These are phyloP conservation scores for Xylariaceae sp. DNA, from an alignment of 2,329 filamentous ascomycete species.

Conservation along the genomic window DNA sequence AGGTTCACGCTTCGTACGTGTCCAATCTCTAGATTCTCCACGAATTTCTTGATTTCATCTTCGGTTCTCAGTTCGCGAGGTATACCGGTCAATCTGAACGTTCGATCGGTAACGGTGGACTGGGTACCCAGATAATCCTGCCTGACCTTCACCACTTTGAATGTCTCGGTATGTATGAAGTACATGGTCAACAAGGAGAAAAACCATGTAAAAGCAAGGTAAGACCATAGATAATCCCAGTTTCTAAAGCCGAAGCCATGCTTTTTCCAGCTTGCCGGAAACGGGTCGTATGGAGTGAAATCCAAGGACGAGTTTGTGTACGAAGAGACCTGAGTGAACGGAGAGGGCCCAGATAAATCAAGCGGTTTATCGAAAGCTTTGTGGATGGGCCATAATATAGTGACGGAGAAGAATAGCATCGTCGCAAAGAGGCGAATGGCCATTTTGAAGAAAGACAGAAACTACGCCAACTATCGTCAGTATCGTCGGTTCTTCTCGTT, in stretches of 20 bases:
- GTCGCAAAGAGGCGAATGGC: constrained; percentile 75
- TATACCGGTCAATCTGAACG: constrained; percentile 85
- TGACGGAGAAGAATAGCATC: constrained; percentile 74
- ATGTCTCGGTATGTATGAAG: constrained; percentile 76
- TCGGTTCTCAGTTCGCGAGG: constrained; percentile 74
- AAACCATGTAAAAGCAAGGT: constrained; percentile 89
- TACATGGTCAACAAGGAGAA: constrained; percentile 81
- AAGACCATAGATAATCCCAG: constrained; percentile 74
- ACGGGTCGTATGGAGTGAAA: constrained; percentile 2
- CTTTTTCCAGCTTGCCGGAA: constrained; percentile 14
- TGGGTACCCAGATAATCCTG: constrained; percentile 92
- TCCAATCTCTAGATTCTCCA: constrained; percentile 84
- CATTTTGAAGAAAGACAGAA: constrained; percentile 94
- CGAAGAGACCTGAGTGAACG: no score
- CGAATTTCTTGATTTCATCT: constrained; percentile 74
- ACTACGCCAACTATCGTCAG: constrained; percentile 41
- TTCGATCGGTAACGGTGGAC: constrained; percentile 92
- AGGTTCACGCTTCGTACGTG: constrained; percentile 83
- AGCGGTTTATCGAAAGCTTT: constrained; percentile 47
- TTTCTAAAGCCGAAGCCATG: constrained; percentile 21
- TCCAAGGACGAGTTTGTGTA: constrained; percentile 1
- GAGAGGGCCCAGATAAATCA: background rate
- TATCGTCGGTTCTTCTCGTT: background rate
- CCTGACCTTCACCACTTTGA: constrained; percentile 75
- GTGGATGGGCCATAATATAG: constrained; percentile 83